phyloP scores from a whole-genome alignment of 441 rosid genomes.

The Jatropha multifida region DNA sequence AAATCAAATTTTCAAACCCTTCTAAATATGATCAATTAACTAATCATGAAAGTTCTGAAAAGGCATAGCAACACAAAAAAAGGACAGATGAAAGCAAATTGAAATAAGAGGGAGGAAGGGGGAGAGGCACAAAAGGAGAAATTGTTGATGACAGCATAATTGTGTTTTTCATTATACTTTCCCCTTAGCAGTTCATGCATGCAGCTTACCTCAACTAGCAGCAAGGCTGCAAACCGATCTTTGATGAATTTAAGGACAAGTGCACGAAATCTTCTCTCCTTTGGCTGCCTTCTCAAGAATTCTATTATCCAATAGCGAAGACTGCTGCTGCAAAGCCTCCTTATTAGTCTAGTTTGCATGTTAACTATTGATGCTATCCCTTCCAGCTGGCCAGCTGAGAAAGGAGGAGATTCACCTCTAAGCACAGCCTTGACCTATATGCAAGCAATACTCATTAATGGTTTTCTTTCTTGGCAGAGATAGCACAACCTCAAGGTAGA shows the following conservation, averaged over 20 bases:
- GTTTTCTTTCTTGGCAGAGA: background rate
- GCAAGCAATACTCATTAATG: background rate
- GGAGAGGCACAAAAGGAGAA: no score
- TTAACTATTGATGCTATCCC: constrained; percentile 74
- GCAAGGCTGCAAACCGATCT: constrained; percentile 73
- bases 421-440: constrained; percentile 81
- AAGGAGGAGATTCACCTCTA: constrained; percentile 78
- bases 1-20: background rate
- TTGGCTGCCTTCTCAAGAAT: constrained; percentile 75
- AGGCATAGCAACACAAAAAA: background rate
- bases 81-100: background rate
- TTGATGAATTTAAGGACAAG: constrained; percentile 79
- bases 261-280: constrained; percentile 65
- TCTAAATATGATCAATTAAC: background rate
- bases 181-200: background rate
- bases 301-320: constrained; percentile 93
- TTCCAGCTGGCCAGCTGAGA: constrained; percentile 89
- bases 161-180: background rate
- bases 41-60: background rate
- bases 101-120: no score
- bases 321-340: constrained; percentile 58
- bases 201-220: constrained; percentile 70
- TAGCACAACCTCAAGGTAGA: background rate
- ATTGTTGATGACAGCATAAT: no score
- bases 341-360: constrained; percentile 59